Conservation (phyloP, 2,329 filamentous ascomycete genomes). For the Fusarium agapanthi region DNA sequence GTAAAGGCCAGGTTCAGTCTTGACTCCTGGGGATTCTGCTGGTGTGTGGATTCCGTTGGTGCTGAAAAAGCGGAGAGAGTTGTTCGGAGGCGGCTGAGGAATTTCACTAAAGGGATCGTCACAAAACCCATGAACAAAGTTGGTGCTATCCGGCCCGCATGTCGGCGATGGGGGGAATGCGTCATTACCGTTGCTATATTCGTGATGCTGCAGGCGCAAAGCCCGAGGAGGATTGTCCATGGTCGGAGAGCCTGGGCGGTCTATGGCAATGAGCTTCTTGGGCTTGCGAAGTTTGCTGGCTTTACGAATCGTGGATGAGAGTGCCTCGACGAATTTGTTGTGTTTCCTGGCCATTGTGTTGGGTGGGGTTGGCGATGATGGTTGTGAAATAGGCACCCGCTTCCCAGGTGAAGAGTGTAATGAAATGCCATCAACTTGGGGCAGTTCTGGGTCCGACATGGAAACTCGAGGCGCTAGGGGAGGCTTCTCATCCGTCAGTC, state of each 20-base stretch:
- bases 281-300: slow-evolving; percentile 48
- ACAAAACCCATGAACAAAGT: slow-evolving; percentile 49
- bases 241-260: slow-evolving; percentile 46
- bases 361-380: slow-evolving; percentile 46
- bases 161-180: slow-evolving; percentile 40
- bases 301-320: slow-evolving; percentile 53
- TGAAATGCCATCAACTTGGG: slow-evolving; percentile 58
- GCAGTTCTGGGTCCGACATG: slow-evolving; percentile 59
- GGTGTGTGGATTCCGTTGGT: slow-evolving; percentile 49
- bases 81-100: slow-evolving; percentile 36
- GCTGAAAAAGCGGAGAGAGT: slow-evolving; percentile 45
- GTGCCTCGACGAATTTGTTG: slow-evolving; percentile 53
- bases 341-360: slow-evolving; percentile 45
- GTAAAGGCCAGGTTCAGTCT: slow-evolving; percentile 44
- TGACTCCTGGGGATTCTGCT: slow-evolving; percentile 51
- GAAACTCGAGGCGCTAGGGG: slow-evolving; percentile 47
- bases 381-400: slow-evolving; percentile 43
- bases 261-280: slow-evolving; percentile 38
- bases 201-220: slow-evolving; percentile 45
- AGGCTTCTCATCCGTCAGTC: slow-evolving; percentile 28
- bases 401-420: slow-evolving; percentile 49
- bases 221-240: slow-evolving; percentile 46
- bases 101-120: slow-evolving; percentile 52
- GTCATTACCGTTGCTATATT: slow-evolving; percentile 35
- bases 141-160: slow-evolving; percentile 39